Evolutionary conservation across 2,329 filamentous ascomycete genomes (phyloP).

Genomic region (Talaromyces sp.): DNA sequence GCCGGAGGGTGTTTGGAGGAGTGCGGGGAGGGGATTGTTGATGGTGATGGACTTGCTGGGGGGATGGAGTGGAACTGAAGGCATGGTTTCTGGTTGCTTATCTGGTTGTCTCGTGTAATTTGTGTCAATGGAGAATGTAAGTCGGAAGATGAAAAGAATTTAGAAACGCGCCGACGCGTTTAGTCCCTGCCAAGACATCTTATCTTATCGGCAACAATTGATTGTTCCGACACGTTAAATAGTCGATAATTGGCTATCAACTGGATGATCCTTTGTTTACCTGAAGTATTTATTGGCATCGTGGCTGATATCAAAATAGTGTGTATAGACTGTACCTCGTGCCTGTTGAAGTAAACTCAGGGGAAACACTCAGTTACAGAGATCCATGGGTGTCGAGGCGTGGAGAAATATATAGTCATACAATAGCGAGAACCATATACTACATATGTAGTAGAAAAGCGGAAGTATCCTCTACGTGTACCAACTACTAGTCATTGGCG

Average conservation of each 20-base stretch:
- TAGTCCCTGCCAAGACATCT: slow-evolving; percentile 3
- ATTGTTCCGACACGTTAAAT: neutral
- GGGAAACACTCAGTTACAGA: neutral
- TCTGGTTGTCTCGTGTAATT: neutral
- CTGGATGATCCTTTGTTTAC: neutral
- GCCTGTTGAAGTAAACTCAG: neutral
- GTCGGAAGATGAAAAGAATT: neutral
- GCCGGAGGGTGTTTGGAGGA: slow-evolving; percentile 84
- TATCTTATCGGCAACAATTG: slow-evolving; percentile 11
- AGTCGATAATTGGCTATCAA: neutral
- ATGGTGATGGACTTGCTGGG: slow-evolving; percentile 8
- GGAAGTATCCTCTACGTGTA: no score
- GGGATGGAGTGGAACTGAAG: slow-evolving; percentile 40
- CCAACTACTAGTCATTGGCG: no score
- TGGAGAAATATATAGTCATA: neutral
- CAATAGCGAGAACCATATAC: neutral
- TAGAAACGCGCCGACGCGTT: slow-evolving; percentile 2
- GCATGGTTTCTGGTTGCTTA: slow-evolving; percentile 30
- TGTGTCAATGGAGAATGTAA: neutral
- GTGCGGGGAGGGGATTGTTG: slow-evolving; percentile 66
- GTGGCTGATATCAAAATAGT: neutral
- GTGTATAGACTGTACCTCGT: neutral
- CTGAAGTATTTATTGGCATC: neutral
- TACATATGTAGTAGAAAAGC: no score
- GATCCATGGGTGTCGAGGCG: neutral